Evolutionary conservation across 306 rosid genomes (phyloP), one percentile per base, ranked within the genome.

Genomic region (Sechiopsis laciniata): DNA sequence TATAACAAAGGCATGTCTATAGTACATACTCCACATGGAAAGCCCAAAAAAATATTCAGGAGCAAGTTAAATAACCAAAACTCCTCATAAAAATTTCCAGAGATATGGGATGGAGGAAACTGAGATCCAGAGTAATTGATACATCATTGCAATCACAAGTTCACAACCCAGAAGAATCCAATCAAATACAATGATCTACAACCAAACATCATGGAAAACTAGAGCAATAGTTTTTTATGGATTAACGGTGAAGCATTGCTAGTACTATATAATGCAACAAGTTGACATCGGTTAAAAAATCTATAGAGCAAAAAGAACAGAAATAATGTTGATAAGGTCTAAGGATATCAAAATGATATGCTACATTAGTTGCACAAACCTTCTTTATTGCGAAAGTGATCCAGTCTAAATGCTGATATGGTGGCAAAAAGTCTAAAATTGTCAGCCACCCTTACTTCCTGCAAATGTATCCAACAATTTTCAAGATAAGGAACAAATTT

Each of bases 391-490:
- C 79, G 80, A 45, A 78, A 85, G 54, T 72, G 50, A 64, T 86
- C 95, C 14, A 73, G 77, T 69, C 76, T 86, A 40, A 85, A 83
- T 69, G 88, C 79, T 72, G 98, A 80, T 74, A 94, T 55, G 40
- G 98, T 94, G 56, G 94, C 85, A 80, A 94, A 90, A 66, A 94
- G 78, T 75, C 90, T 83, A 79, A 90, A 94, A 73, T 78, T 88
- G 61, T 90, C 95, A 16, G 95, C 88, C 80, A 90, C 97, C 82
- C 64, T 85, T 65, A 90, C 78, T 74, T 88, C 96, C 97, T 93
- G 88, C 77, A 85, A 67, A 78, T 26, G 29, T 19, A 24, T 26
- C 70, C 58, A 16, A 78, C 13, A 32, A 3, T 67, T 45, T 13
- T 50, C 17, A 0, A 42, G 7, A 67, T 20, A 46, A 67, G 55